Evolutionary conservation across 208 protist genomes (phyloP), one percentile per base, ranked within the genome.

Genomic region (Trypanosoma vivax): DNA sequence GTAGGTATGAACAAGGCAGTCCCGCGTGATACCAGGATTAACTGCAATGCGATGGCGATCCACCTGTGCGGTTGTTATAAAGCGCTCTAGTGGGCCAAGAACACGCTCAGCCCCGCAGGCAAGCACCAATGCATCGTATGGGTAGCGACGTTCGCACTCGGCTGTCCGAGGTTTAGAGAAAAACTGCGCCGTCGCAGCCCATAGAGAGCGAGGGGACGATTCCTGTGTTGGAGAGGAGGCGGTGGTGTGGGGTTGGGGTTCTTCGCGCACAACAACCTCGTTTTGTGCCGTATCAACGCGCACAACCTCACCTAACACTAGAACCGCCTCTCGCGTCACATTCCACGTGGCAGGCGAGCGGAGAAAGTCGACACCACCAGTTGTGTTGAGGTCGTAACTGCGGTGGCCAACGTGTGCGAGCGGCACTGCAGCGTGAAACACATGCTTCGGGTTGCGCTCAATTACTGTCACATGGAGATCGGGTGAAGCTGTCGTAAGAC

Each of bases 361-460:
- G 34, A 90, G 45, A 5, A 75, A 62, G 52, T 94, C 81, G 1
- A 83, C 35, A 35, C 70, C 80, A 23, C 83, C 76, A 1, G 79
- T 79, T 11, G 78, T 88, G 54, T 79, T 82, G 3, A 91, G 41
- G 59, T 94, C 87, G 65, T 94, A 94, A 70, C 87, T 94, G 28
- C 87, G 76, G 65, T 90, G 79, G 0, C 87, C 87, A 9, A 88
- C 87, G 46, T 87, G 73, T 0, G 87, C 87, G 42, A 88, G 73
- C 4, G 83, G 69, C 3, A 82, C 65, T 18, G 76, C 58, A 3
- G 63, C 87, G 2, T 70, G 54, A 51, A 91, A 94, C 7, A 57
- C 50, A 49, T 89, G 82, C 42, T 70, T 66, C 37, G 50, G 34
- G 14, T 90, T 76, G 29, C 65, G 65, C 55, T 94, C 87, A 55